Conservation (phyloP, 2,329 filamentous ascomycete species). For the Xylaria sp. region DNA sequence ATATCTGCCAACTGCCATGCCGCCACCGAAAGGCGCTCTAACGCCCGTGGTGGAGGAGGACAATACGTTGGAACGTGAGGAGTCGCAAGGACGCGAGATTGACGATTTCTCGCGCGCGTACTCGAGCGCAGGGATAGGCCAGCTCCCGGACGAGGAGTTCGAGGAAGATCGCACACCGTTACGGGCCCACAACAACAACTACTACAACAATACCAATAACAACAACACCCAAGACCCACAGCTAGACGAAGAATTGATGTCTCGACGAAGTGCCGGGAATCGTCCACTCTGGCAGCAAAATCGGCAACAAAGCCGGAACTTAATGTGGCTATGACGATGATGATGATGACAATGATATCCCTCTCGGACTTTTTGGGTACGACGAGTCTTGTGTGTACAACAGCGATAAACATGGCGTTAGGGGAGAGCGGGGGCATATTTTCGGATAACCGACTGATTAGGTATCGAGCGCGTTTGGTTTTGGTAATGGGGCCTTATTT, state of each 20-base stretch:
- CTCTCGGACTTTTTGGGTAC: neutral
- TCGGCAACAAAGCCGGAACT: constrained; percentile 52
- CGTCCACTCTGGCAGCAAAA: constrained; percentile 62
- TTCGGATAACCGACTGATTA: no score
- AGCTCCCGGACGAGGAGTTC: constrained; percentile 19
- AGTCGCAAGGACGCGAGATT: constrained; percentile 50
- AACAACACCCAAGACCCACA: neutral
- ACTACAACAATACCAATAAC: no score
- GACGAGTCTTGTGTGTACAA: constrained; percentile 10
- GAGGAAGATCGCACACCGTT: constrained; percentile 48
- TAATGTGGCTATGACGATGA: constrained; percentile 52
- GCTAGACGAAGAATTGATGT: constrained; percentile 28
- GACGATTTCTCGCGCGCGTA: constrained; percentile 54
- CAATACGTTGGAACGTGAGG: constrained; percentile 40
- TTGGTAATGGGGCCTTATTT: no score
- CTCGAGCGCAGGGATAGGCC: constrained; percentile 48
- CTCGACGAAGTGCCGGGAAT: constrained; percentile 39
- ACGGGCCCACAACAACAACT: no score
- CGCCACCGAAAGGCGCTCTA: constrained; percentile 32
- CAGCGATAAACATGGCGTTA: constrained; percentile 5
- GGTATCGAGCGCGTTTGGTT: no score
- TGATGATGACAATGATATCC: neutral
- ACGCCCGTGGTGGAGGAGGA: constrained; percentile 39
- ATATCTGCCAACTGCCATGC: constrained; percentile 30
- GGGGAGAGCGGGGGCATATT: neutral